Percentiles rank a stretch among this genome's conserved stretches.
Evolutionary conservation across 73 alveolate species (phyloP).

Genomic region (Paramecium bursaria): DNA sequence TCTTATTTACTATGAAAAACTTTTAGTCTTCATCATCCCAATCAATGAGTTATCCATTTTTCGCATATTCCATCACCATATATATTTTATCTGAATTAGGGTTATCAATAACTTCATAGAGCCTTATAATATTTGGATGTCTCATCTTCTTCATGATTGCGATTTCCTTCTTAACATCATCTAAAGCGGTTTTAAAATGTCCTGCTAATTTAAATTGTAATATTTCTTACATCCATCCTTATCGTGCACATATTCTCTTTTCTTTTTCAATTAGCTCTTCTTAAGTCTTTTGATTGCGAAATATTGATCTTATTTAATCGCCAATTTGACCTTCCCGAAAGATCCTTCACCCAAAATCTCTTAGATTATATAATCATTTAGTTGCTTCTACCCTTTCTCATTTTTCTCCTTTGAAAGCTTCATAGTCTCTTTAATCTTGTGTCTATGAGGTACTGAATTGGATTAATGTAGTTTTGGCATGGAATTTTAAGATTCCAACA

Average conservation of each 20-base stretch:
- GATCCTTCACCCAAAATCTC: conserved; percentile 61
- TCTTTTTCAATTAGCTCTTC: conserved; percentile 44
- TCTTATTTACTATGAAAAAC: conserved; percentile 71
- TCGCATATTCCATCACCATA: conserved; percentile 91
- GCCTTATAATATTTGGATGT: conserved; percentile 90
- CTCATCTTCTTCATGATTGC: conserved; percentile 94
- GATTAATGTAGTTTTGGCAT: conserved; percentile 10
- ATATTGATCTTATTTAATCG: conserved; percentile 39
- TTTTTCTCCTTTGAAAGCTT: conserved; percentile 24
- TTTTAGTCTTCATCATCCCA: conserved; percentile 87
- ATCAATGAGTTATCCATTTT: conserved; percentile 87
- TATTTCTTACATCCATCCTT: conserved; percentile 81
- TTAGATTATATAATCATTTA: conserved; percentile 55
- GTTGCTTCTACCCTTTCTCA: conserved; percentile 48
- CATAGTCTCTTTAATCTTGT: conserved; percentile 11
- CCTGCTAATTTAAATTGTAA: conserved; percentile 69
- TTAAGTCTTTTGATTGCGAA: conserved; percentile 64
- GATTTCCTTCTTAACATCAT: conserved; percentile 90
- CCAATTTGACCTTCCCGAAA: conserved; percentile 68
- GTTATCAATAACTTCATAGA: conserved; percentile 93
- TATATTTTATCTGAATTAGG: conserved; percentile 93
- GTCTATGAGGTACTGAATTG: conserved; percentile 33
- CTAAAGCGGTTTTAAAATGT: conserved; percentile 77
- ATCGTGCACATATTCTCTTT: conserved; percentile 73
- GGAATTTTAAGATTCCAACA: neutral